Evolutionary conservation across 352 stramenopile genomes (phyloP).

Genomic region (Phytopythium kandeliae): DNA sequence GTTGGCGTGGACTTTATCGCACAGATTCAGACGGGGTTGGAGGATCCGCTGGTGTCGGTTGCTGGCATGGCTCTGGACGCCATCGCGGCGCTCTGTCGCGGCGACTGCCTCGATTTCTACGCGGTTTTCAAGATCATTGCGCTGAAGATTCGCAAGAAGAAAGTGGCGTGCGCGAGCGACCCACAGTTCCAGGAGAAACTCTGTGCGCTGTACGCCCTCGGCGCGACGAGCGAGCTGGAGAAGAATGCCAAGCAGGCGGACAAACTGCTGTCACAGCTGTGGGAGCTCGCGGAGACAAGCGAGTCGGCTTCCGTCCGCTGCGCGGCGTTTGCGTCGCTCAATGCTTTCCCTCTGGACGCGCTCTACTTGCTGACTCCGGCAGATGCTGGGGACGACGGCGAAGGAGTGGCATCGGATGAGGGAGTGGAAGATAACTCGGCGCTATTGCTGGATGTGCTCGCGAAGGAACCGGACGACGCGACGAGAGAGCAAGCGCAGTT

Average conservation of each 20-base stretch:
- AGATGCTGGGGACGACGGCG: constrained; percentile 27
- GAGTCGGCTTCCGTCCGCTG: constrained; percentile 29
- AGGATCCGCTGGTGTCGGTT: constrained; percentile 42
- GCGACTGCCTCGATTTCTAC: constrained; percentile 72
- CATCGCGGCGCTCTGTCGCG: constrained; percentile 44
- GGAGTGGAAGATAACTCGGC: constrained; percentile 42
- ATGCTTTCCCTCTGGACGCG: constrained; percentile 34
- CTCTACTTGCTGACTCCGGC: constrained; percentile 27
- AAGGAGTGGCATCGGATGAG: constrained; percentile 9
- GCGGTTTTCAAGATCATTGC: constrained; percentile 70
- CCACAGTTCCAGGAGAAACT: constrained; percentile 52
- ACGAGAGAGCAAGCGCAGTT: constrained; percentile 36
- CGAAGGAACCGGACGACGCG: constrained; percentile 21
- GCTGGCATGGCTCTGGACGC: constrained; percentile 62
- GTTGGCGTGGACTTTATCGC: constrained; percentile 63
- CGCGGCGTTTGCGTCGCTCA: constrained; percentile 36
- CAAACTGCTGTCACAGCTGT: constrained; percentile 45
- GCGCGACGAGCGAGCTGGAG: constrained; percentile 21
- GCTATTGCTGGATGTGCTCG: constrained; percentile 30
- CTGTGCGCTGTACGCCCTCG: constrained; percentile 48
- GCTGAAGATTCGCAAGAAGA: constrained; percentile 63
- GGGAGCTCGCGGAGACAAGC: constrained; percentile 31
- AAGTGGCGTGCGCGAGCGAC: constrained; percentile 35
- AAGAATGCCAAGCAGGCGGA: constrained; percentile 32
- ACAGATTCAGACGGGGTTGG: constrained; percentile 47